Evolutionary conservation across 1,139 yeast species (phyloP), one percentile per base, ranked within the genome.

Genomic region (Debaryomycetaceae sp.): DNA sequence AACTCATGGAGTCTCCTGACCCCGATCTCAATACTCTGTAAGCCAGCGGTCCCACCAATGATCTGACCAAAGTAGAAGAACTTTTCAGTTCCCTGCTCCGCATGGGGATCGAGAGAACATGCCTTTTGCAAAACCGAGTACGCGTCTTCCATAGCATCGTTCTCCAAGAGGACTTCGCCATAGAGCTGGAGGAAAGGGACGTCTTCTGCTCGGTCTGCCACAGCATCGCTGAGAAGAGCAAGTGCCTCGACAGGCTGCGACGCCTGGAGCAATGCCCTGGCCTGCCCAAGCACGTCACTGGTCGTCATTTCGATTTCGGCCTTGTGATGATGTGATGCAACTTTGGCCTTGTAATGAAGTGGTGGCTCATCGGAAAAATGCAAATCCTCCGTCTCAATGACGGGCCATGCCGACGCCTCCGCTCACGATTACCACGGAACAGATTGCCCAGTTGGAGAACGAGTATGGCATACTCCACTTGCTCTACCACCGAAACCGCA

Each of bases 61-160:
- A 90, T 73, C 55, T 90, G 98, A 2, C 96, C 99, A 40, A 87
- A 60, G 55, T 90, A 85, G 33, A 90, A 66, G 48, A 81, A 87
- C 55, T 87, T 87, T 47, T 83, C 95, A 24, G 69, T 61, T 2
- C 90, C 93, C 28, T 54, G 44, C 2, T 52, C 40, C 1, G 82
- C 95, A 2, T 60, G 53, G 4, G 82, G 75, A 49, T 87, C 97
- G 30, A 78, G 38, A 38, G 72, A 70, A 35, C 90, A 77, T 2
- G 87, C 77, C 30, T 56, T 58, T n/a, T 54, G 53, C 28, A 87
- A 61, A 15, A 75, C 59, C 4, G 73, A 68, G 48, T 77, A 82
- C 0, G 95, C 96, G 32, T 67, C 64, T 39, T 82, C 92, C 30
- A 87, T 71, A 38, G 80, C 75, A 35, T 86, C 85, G 32, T 65